Conservation (phyloP, 495 filamentous ascomycete species). For the Saxophila tyrrhenica region DNA sequence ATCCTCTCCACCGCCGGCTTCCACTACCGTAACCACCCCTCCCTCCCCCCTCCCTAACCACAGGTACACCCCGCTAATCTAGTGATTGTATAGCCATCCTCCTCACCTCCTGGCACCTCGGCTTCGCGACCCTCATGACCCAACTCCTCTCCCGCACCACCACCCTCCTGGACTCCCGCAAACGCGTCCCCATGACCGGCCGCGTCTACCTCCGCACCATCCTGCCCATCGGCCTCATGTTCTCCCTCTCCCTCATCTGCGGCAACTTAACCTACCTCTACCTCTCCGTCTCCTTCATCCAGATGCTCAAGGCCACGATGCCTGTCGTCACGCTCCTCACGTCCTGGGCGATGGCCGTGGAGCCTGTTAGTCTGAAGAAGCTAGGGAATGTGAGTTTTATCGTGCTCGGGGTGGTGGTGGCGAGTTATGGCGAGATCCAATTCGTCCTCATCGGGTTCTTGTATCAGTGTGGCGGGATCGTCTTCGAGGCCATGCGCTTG, state of each 20-base stretch:
- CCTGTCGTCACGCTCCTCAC: slow-evolving; percentile 80
- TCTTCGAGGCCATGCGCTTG: slow-evolving; percentile 82
- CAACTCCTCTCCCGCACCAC: slow-evolving; percentile 81
- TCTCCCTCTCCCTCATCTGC: slow-evolving; percentile 88
- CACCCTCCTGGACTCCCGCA: slow-evolving; percentile 73
- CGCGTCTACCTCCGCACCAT: slow-evolving; percentile 82
- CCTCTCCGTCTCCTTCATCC: slow-evolving; percentile 87
- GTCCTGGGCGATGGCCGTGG: slow-evolving; percentile 71
- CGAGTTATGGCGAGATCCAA: slow-evolving; percentile 84
- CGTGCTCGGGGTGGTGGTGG: slow-evolving; percentile 80
- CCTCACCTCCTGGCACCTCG: slow-evolving; percentile 86
- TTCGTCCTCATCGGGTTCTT: slow-evolving; percentile 81
- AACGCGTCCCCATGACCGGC: slow-evolving; percentile 88
- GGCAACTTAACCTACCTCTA: slow-evolving; percentile 89
- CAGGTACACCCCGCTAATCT: slow-evolving; percentile 14
- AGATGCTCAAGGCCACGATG: slow-evolving; percentile 96
- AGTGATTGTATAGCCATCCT: slow-evolving; percentile 40
- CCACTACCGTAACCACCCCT: slow-evolving; percentile 34
- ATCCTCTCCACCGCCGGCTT: slow-evolving; percentile 76
- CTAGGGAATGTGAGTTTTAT: slow-evolving; percentile 81
- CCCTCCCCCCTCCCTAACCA: not conserved
- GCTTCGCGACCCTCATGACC: slow-evolving; percentile 82
- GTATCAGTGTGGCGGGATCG: slow-evolving; percentile 71
- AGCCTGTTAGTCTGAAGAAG: slow-evolving; percentile 63
- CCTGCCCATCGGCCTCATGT: slow-evolving; percentile 85